Base-by-base conservation (phyloP, 1,139 yeast species). In the Blastobotrys ciferrii region DNA sequence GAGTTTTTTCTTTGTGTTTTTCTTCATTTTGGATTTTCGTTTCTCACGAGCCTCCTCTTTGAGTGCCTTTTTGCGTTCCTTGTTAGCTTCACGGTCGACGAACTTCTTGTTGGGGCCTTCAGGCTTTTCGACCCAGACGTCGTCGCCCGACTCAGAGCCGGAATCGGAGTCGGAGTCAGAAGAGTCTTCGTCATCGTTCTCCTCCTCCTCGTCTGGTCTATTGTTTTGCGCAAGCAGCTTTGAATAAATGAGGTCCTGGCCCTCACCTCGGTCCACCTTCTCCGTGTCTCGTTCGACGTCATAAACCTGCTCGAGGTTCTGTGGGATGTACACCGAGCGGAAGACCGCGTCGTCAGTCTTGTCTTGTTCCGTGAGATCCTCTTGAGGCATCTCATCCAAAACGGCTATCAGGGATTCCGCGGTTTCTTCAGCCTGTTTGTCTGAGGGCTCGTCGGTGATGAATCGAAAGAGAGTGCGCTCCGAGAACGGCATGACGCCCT, bases 11-110 rank as follows among this genome's bases (percentile, higher is more conserved):
- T 92, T 92, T 36, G 88, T 69, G 67, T 87, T 88, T 67, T 94
- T 94, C 67, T 92, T 92, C 83, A 92, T 84, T 67, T 94, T 94
- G 3, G 82, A 82, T 63, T 88, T 84, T 51, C 98, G 77, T 70
- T 87, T 89, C 59, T 91, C 98, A 60, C 84, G 85, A 54, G 88
- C 87, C 13, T 82, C 88, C 36, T 82, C 85, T 64, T 88, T 92
- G 17, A 88, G 84, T 19, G 84, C 85, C 60, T 84, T 84, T 67
- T 94, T 94, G 49, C 98, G 77, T 43, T 80, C 83, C 62, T 84
- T 87, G 66, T 91, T 92, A 0, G 74, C 82, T 19, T 88, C 96
- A 62, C 89, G 85, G 62, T 91, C 95, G 60, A 87, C 94, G 63
- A 76, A 75, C 63, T 83, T 82, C 62, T 83, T 82, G 23, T 95